phyloP scores from a whole-genome alignment of 2,329 filamentous ascomycete species.

The Aspergillus uvarum region DNA sequence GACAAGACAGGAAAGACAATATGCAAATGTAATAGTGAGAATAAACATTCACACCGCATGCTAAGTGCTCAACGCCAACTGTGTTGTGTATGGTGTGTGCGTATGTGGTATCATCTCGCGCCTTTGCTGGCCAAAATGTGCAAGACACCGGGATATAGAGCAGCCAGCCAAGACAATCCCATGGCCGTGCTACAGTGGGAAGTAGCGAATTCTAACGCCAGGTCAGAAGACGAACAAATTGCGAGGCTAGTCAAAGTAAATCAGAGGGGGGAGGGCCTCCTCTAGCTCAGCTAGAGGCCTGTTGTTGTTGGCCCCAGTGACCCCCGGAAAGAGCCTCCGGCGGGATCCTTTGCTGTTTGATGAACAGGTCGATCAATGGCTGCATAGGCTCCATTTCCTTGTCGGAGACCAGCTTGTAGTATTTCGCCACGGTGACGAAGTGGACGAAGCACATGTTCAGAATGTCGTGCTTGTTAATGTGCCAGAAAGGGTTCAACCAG shows the following conservation, averaged over 20 bases:
- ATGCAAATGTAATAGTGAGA: constrained; percentile 21
- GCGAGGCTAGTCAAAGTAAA: constrained; percentile 20
- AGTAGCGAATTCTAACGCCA: constrained; percentile 34
- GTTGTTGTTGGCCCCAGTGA: constrained; percentile 40
- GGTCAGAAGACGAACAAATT: constrained; percentile 29
- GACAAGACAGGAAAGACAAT: constrained; percentile 9
- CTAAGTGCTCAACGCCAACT: constrained; percentile 36
- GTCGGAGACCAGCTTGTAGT: constrained; percentile 79
- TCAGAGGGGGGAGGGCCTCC: background rate
- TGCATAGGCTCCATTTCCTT: constrained; percentile 96
- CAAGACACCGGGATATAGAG: constrained; percentile 16
- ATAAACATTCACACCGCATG: constrained; percentile 35
- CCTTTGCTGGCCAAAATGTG: constrained; percentile 11
- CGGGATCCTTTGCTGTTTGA: constrained; percentile 83
- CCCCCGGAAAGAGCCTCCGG: constrained; percentile 55
- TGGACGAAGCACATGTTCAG: constrained; percentile 86
- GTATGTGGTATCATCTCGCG: constrained; percentile 24
- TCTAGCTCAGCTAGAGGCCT: constrained; percentile 32
- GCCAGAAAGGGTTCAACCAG: constrained; percentile 80
- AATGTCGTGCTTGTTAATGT: constrained; percentile 69
- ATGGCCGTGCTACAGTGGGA: constrained; percentile 22
- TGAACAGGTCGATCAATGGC: constrained; percentile 87
- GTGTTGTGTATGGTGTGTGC: background rate
- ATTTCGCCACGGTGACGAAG: constrained; percentile 77
- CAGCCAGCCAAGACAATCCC: constrained; percentile 5